A percentile compares a stretch with the other conserved stretches of the same genome.
Conservation (phyloP, 2,329 filamentous ascomycete species). For the Chaetomiaceae sp. region DNA sequence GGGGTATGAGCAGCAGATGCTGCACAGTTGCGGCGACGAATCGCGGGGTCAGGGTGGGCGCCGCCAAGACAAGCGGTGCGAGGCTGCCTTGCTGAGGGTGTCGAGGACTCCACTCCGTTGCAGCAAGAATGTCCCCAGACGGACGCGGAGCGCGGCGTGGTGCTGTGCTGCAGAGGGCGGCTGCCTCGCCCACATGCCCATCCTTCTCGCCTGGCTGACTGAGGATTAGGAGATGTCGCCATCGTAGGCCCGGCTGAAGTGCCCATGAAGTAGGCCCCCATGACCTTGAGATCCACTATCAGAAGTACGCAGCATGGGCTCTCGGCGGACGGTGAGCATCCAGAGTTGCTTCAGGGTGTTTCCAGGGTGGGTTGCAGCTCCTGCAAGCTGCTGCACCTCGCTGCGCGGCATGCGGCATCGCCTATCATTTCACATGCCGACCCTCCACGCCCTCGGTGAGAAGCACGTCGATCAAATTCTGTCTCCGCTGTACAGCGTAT, state of each 20-base stretch:
- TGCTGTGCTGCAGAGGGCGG: conserved; percentile 1
- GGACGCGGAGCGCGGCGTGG: conserved; percentile 13
- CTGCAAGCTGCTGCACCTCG: conserved; percentile 15
- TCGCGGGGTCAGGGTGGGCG: conserved; percentile 16
- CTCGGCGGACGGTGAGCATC: conserved; percentile 16
- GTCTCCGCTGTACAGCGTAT: background rate
- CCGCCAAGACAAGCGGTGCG: conserved; percentile 13
- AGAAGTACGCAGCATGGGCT: no score
- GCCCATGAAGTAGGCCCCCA: conserved; percentile 14
- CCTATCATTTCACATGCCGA: conserved; percentile 9
- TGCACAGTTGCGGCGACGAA: conserved; percentile 9
- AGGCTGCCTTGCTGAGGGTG: conserved; percentile 5
- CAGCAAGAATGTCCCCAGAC: conserved; percentile 4
- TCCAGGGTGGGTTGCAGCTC: conserved; percentile 11
- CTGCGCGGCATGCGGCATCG: conserved; percentile 2
- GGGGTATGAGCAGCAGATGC: conserved; percentile 5
- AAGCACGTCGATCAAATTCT: background rate
- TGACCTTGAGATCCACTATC: no score
- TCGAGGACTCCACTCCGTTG: background rate
- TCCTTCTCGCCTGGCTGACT: conserved; percentile 4
- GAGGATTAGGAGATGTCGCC: conserved; percentile 12
- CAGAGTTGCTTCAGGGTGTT: conserved; percentile 4
- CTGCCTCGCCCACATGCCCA: conserved; percentile 6
- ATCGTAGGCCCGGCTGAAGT: conserved; percentile 1
- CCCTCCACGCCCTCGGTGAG: conserved; percentile 5